Base-by-base conservation (phyloP, 78 protist species). In the Dictyostelium discoideum region DNA sequence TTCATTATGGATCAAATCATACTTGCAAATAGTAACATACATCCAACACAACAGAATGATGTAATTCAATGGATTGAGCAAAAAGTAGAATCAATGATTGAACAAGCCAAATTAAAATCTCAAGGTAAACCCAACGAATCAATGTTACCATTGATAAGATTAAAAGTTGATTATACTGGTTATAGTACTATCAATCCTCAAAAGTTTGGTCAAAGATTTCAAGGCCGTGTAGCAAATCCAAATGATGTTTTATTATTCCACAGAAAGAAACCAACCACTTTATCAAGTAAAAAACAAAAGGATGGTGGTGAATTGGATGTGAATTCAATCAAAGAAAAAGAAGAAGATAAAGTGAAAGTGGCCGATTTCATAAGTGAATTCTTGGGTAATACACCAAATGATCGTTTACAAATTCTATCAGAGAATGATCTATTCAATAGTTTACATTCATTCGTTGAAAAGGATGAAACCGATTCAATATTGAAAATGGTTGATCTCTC, bases 181-280 rank as follows among this genome's bases (percentile, higher is more conserved):
- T 98, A 46, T 96, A 48, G 81, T 20, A 69, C 92, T 4, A 14
- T 79, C 77, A 94, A 96, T 69, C 93, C 98, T 8, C 97, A 84
- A 24, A 69, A 84, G 32, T 98, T 98, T 81, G 99, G 98, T 9
- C 94, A 83, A 77, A 26, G 60, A 11, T 98, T 97, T 63, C 81
- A 93, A 32, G 95, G 97, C 11, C 22, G 39, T 6, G 98, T 97
- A 16, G 99, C 98, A 2, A 98, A 98, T 69, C 98, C 98, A 5
- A 65, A 50, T 13, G 98, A 97, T 42, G 69, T 98, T 11, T 63
- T 98, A 13, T 73, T 85, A 18, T 95, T 92, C 77, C 65, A 85
- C 8, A 85, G 92, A 82, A 96, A 96, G 67, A 96, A 89, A 26
- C 22, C 83, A 14, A 42, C 92, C 0, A 2, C 48, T 1, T n/a